phyloP scores from a whole-genome alignment of 192 early-diverging fungal genomes.

The Coemansia aciculifera region DNA sequence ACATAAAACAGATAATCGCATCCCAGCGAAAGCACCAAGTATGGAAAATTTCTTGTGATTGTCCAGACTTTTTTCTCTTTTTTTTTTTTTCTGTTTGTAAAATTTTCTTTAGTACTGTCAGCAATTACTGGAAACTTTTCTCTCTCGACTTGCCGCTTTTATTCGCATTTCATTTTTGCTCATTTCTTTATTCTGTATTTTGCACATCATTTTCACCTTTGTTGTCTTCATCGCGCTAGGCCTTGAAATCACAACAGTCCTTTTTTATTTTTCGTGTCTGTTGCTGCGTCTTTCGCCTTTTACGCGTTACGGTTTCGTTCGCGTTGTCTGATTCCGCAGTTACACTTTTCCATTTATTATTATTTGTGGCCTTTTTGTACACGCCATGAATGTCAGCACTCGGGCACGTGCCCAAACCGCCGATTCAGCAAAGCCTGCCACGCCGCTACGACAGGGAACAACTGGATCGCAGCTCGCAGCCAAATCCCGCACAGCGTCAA shows the following conservation, averaged over 20 bases:
- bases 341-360: constrained; percentile 2
- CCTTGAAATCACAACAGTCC: not conserved
- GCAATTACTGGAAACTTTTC: constrained; percentile 8
- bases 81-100: constrained; percentile 13
- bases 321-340: constrained; percentile 7
- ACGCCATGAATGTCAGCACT: constrained; percentile 41
- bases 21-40: not conserved
- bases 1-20: not conserved
- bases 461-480: not conserved
- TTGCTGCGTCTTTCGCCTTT: not conserved
- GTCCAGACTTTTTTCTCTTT: constrained; percentile 7
- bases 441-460: not conserved
- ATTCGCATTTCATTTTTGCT: not conserved
- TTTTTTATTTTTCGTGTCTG: not conserved
- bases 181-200: constrained; percentile 3
- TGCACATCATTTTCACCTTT: not conserved
- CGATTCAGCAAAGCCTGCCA: constrained; percentile 18
- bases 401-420: constrained; percentile 33
- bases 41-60: not conserved
- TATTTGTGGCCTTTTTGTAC: not conserved
- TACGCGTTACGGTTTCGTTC: constrained; percentile 8
- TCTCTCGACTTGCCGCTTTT: constrained; percentile 2
- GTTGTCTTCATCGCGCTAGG: constrained; percentile 1
- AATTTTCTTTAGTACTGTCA: not conserved
- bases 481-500: constrained; percentile 6